These are phyloP conservation scores for Penicillium vulpinum DNA, from an alignment of 2,329 filamentous ascomycete species.

Conservation along the genomic window DNA sequence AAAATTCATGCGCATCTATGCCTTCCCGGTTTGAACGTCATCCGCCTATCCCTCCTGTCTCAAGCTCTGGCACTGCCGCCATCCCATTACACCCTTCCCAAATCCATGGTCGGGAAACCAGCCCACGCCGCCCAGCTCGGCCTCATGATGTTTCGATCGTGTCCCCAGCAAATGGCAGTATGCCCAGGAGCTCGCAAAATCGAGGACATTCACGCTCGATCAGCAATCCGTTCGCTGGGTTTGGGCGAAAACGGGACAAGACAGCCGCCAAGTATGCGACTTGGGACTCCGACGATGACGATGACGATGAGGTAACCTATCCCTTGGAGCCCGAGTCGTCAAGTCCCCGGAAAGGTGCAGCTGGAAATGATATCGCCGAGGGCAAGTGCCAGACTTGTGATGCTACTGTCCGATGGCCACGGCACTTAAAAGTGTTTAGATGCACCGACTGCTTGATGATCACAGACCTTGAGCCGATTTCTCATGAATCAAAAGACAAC, in stretches of 20 bases:
- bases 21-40: constrained; percentile 37
- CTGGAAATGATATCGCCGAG: constrained; percentile 61
- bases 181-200: constrained; percentile 19
- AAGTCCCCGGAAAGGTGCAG: constrained; percentile 42
- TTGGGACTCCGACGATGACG: constrained; percentile 50
- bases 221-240: constrained; percentile 72
- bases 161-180: constrained; percentile 21
- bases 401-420: constrained; percentile 76
- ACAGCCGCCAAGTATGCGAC: constrained; percentile 47
- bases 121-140: constrained; percentile 20
- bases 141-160: constrained; percentile 29
- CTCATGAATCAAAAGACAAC: constrained; percentile 21
- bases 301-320: constrained; percentile 32
- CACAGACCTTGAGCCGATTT: constrained; percentile 67
- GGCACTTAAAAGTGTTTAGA: constrained; percentile 69
- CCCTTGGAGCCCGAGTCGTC: constrained; percentile 35
- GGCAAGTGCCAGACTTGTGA: constrained; percentile 86
- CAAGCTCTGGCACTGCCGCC: constrained; percentile 20
- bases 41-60: constrained; percentile 29
- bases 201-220: constrained; percentile 63
- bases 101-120: constrained; percentile 19
- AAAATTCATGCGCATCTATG: constrained; percentile 37
- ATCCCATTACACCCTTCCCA: constrained; percentile 22
- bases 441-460: constrained; percentile 83
- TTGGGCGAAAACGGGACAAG: constrained; percentile 53